A percentile compares a stretch with the other conserved stretches of the same genome.
Evolutionary conservation across 1,284 basidiomycete species (phyloP).

Genomic region (Ganoderma sp.): DNA sequence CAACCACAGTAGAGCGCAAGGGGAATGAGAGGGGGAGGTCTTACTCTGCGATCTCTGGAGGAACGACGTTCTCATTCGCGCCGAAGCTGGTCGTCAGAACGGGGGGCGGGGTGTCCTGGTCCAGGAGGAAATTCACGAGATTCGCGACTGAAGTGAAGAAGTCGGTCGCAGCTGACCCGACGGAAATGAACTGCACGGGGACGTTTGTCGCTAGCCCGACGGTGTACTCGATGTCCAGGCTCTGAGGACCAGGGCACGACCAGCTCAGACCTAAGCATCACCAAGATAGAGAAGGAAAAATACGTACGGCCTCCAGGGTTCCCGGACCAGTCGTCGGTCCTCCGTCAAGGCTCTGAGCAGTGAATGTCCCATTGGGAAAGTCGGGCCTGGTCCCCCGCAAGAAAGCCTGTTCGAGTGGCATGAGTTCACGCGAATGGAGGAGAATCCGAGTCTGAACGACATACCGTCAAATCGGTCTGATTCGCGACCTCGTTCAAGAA

Average conservation of each 20-base stretch:
- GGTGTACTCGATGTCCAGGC: conserved; percentile 68
- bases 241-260: conserved; percentile 27
- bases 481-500: conserved; percentile 60
- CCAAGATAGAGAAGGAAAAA: background rate
- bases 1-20: background rate
- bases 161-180: conserved; percentile 22
- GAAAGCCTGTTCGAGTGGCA: background rate
- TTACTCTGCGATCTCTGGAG: conserved; percentile 59
- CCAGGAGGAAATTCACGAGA: conserved; percentile 39
- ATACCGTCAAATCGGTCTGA: conserved; percentile 51
- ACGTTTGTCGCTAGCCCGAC: conserved; percentile 61
- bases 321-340: conserved; percentile 5
- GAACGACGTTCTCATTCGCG: conserved; percentile 50
- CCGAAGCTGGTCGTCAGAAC: conserved; percentile 52
- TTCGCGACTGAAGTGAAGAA: conserved; percentile 35
- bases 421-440: background rate
- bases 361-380: background rate
- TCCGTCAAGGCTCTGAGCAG: background rate
- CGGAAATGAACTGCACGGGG: conserved; percentile 25
- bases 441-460: background rate
- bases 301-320: conserved; percentile 15
- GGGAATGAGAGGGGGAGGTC: conserved; percentile 29
- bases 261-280: too few species aligned
- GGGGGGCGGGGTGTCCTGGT: conserved; percentile 37
- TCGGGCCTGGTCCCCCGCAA: background rate